A percentile compares a stretch with the other conserved stretches of the same genome.
Conservation (phyloP, 805 yeast genomes). For the Wickerhamomyces sydowiorum region DNA sequence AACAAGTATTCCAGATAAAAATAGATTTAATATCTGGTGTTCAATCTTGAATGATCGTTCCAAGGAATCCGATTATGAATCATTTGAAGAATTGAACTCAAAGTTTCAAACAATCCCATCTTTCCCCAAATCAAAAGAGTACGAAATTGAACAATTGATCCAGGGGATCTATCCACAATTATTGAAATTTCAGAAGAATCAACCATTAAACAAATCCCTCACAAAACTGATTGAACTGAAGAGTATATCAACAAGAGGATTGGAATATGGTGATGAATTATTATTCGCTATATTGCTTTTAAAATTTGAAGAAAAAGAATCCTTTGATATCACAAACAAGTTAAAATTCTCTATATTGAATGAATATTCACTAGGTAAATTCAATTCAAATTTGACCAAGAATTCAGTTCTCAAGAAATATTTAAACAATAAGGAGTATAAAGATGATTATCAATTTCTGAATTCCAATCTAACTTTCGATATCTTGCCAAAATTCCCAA, state of each 20-base stretch:
- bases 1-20: slow-evolving; percentile 17
- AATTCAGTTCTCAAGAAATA: slow-evolving; percentile 9
- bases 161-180: slow-evolving; percentile 8
- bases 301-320: slow-evolving; percentile 17
- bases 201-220: slow-evolving; percentile 16
- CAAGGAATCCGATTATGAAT: slow-evolving; percentile 26
- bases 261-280: slow-evolving; percentile 29
- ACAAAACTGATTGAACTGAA: slow-evolving; percentile 26
- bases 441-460: slow-evolving; percentile 6
- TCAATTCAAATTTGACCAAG: slow-evolving; percentile 12
- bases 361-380: slow-evolving; percentile 8
- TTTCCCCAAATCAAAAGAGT: slow-evolving; percentile 24
- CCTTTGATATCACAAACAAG: slow-evolving; percentile 14
- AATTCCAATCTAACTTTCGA: slow-evolving; percentile 4
- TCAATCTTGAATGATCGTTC: slow-evolving; percentile 3
- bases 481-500: slow-evolving; percentile 6
- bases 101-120: slow-evolving; percentile 24
- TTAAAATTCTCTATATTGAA: slow-evolving; percentile 14
- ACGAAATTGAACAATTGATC: slow-evolving; percentile 23
- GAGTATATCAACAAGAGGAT: slow-evolving; percentile 29
- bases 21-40: slow-evolving; percentile 17
- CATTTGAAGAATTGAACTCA: slow-evolving; percentile 30
- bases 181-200: slow-evolving; percentile 10
- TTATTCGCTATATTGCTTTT: slow-evolving; percentile 20
- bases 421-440: slow-evolving; percentile 6